A percentile compares a stretch with the other conserved stretches of the same genome.
Conservation (phyloP, 1,139 yeast genomes). For the Kodamaea derodonti region DNA sequence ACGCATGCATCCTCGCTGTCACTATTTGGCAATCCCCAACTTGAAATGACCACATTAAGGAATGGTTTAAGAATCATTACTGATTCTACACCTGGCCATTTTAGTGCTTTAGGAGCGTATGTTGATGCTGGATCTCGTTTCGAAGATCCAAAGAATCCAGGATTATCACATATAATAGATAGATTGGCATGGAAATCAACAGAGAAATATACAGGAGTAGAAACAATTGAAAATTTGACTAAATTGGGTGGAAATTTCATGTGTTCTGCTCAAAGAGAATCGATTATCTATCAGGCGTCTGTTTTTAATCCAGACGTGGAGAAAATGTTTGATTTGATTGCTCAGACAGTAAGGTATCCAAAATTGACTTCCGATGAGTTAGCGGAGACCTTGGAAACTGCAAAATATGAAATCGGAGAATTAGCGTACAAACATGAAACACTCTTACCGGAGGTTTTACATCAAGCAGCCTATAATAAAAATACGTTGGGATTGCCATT, state of each 20-base stretch:
- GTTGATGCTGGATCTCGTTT: constrained; percentile 88
- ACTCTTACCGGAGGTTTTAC: constrained; percentile 82
- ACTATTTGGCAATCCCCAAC: constrained; percentile 8
- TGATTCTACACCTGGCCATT: constrained; percentile 85
- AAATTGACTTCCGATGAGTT: constrained; percentile 65
- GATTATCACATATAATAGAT: constrained; percentile 81
- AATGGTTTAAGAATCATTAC: constrained; percentile 86
- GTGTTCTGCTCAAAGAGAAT: constrained; percentile 90
- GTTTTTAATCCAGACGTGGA: constrained; percentile 88
- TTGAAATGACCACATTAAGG: constrained; percentile 50
- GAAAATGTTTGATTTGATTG: constrained; percentile 69
- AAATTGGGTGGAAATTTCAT: constrained; percentile 90
- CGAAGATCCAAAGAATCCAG: constrained; percentile 56
- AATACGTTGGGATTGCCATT: constrained; percentile 85
- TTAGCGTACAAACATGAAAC: constrained; percentile 82
- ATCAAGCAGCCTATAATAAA: constrained; percentile 69
- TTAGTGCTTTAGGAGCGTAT: constrained; percentile 85
- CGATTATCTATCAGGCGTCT: constrained; percentile 90
- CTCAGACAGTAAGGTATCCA: constrained; percentile 81
- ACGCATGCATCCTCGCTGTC: neutral
- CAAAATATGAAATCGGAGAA: constrained; percentile 79
- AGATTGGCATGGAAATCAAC: constrained; percentile 87
- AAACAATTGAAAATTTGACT: constrained; percentile 75
- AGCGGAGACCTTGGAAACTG: constrained; percentile 67
- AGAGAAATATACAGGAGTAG: constrained; percentile 51